Percentiles rank a stretch among this genome's conserved stretches.
These are phyloP conservation scores for Diaporthe citrichinensis DNA, from an alignment of 2,329 filamentous ascomycete species.

Conservation along the genomic window DNA sequence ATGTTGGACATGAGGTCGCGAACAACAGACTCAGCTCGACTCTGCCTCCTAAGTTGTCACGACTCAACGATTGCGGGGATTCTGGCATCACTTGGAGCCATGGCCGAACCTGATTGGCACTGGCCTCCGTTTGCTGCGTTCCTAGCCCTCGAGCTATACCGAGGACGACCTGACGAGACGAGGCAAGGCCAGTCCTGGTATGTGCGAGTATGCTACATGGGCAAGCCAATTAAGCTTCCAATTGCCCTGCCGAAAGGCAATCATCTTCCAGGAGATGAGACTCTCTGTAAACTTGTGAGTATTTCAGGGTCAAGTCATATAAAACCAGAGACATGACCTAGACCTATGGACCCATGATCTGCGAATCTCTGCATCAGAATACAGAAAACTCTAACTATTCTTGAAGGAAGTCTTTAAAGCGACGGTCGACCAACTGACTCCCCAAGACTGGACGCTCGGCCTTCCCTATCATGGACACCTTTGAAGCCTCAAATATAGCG, in stretches of 20 bases:
- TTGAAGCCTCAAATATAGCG: neutral
- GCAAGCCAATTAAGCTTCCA: neutral
- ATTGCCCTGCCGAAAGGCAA: neutral
- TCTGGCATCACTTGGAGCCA: neutral
- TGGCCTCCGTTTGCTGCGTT: neutral
- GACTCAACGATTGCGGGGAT: neutral
- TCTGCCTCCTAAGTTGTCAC: neutral
- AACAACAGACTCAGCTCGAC: neutral
- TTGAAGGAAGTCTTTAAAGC: neutral
- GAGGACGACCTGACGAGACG: neutral
- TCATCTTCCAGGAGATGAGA: constrained; percentile 1
- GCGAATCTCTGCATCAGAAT: neutral
- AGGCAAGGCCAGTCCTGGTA: neutral
- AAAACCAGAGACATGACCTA: neutral
- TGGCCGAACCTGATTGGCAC: neutral
- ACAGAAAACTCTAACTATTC: neutral
- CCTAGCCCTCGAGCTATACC: neutral
- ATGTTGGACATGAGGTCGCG: neutral
- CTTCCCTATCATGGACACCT: neutral
- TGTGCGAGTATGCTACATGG: constrained; percentile 3
- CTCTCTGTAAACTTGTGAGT: neutral
- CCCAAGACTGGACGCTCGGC: neutral
- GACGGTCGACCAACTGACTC: neutral
- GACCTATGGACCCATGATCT: neutral
- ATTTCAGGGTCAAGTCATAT: neutral